These are phyloP conservation scores for Saxophila tyrrhenica DNA, from an alignment of 495 filamentous ascomycete genomes.

Conservation along the genomic window DNA sequence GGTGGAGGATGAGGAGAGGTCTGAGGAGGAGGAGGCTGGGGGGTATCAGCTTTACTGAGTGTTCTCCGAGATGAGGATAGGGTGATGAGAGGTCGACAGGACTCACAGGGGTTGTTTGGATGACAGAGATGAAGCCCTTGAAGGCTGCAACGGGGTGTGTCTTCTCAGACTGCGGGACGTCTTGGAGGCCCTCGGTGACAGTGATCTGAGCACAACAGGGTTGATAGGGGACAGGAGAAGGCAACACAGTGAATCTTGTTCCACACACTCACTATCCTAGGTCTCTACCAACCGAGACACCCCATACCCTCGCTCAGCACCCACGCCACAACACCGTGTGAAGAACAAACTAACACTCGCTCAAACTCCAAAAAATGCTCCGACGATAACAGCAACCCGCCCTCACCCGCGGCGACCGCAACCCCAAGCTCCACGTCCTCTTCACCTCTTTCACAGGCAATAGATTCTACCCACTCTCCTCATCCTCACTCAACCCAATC, in stretches of 20 bases:
- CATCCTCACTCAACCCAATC: conserved; percentile 1
- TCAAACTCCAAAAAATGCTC: conserved; percentile 1
- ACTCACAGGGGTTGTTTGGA: neutral
- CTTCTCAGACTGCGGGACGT: too few species aligned
- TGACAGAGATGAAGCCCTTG: too few species aligned
- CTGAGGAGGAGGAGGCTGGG: neutral
- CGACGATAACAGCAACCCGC: neutral
- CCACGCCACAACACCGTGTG: too few species aligned
- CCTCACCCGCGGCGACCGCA: neutral
- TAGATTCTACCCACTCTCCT: neutral
- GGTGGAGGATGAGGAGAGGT: neutral
- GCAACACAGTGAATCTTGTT: too few species aligned
- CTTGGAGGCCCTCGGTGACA: too few species aligned
- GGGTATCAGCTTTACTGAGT: neutral
- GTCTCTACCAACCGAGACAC: neutral
- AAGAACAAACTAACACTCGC: too few species aligned
- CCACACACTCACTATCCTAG: neutral
- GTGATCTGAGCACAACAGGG: too few species aligned
- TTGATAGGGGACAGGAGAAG: too few species aligned
- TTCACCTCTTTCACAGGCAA: neutral
- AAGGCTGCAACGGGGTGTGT: too few species aligned
- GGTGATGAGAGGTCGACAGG: neutral
- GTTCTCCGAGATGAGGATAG: neutral
- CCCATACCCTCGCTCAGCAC: too few species aligned
- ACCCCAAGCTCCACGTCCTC: neutral